phyloP scores from a whole-genome alignment of 2,329 filamentous ascomycete species.

The Alternaria sp. region DNA sequence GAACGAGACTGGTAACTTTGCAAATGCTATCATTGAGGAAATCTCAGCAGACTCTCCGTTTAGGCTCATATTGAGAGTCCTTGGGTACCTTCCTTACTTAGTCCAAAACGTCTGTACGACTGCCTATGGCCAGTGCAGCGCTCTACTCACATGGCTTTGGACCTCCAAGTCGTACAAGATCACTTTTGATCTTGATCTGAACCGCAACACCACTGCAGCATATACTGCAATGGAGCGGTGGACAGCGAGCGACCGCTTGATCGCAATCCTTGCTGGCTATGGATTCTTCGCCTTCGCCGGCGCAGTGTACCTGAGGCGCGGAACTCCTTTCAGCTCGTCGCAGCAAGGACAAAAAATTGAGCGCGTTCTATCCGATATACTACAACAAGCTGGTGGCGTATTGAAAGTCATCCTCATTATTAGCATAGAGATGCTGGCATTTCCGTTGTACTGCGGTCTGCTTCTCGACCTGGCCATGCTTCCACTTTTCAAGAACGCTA shows the following conservation, averaged over 20 bases:
- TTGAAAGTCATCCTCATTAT: constrained; percentile 99
- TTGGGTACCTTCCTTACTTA: constrained; percentile 26
- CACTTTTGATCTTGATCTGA: constrained; percentile 44
- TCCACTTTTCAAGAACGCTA: constrained; percentile 85
- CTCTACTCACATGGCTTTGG: constrained; percentile 38
- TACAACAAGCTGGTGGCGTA: constrained; percentile 94
- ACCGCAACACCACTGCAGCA: constrained; percentile 27
- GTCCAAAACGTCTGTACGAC: constrained; percentile 11
- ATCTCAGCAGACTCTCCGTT: constrained; percentile 32
- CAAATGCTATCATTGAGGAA: constrained; percentile 36
- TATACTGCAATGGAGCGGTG: constrained; percentile 51
- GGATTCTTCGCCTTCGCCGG: constrained; percentile 76
- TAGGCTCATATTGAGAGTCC: constrained; percentile 23
- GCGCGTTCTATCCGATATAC: constrained; percentile 77
- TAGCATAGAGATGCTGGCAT: constrained; percentile 98
- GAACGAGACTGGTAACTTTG: constrained; percentile 40
- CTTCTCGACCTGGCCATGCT: constrained; percentile 88
- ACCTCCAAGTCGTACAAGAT: constrained; percentile 49
- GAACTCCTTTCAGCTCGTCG: constrained; percentile 70
- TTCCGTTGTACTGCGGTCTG: constrained; percentile 93
- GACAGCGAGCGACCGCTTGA: constrained; percentile 64
- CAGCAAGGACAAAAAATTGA: constrained; percentile 68
- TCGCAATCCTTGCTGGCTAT: constrained; percentile 85
- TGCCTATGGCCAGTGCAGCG: constrained; percentile 20
- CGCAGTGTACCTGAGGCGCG: constrained; percentile 79